Conservation (phyloP, 1,284 basidiomycete genomes). For the Moesziomyces sp. region DNA sequence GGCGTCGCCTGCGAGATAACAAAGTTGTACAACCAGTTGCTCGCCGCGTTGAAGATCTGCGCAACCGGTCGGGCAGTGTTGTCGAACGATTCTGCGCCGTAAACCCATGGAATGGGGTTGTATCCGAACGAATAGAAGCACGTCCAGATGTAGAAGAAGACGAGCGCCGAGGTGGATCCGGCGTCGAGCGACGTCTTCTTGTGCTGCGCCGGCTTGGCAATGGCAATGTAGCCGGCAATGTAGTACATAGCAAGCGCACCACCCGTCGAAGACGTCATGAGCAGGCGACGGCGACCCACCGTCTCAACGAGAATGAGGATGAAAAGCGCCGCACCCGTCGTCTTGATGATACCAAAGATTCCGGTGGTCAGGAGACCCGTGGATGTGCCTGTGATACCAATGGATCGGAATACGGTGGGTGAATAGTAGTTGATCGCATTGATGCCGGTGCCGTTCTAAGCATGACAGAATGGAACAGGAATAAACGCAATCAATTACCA, state of each 20-base stretch:
- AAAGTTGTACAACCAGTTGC: constrained; percentile 86
- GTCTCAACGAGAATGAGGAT: constrained; percentile 73
- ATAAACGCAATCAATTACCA: no score
- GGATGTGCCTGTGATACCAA: constrained; percentile 69
- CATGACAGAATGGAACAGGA: no score
- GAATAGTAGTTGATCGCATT: constrained; percentile 70
- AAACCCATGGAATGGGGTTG: constrained; percentile 61
- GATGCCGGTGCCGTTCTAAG: constrained; percentile 53
- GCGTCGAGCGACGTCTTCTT: constrained; percentile 14
- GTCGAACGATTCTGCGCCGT: constrained; percentile 78
- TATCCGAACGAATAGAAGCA: constrained; percentile 49
- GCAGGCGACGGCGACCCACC: constrained; percentile 72
- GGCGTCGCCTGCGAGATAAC: constrained; percentile 61
- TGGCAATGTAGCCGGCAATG: constrained; percentile 53
- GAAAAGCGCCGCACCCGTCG: constrained; percentile 78
- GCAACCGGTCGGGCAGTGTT: constrained; percentile 83
- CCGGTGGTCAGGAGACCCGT: constrained; percentile 77
- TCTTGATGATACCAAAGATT: constrained; percentile 81
- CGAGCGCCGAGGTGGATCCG: constrained; percentile 37
- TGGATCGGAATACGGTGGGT: constrained; percentile 71
- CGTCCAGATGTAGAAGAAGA: constrained; percentile 59
- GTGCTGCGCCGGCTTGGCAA: constrained; percentile 36
- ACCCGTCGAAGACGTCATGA: constrained; percentile 67
- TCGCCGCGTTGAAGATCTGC: constrained; percentile 81
- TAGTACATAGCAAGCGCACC: constrained; percentile 47